Evolutionary conservation across 805 yeast genomes (phyloP).

Genomic region (Teunomyces kruisii): DNA sequence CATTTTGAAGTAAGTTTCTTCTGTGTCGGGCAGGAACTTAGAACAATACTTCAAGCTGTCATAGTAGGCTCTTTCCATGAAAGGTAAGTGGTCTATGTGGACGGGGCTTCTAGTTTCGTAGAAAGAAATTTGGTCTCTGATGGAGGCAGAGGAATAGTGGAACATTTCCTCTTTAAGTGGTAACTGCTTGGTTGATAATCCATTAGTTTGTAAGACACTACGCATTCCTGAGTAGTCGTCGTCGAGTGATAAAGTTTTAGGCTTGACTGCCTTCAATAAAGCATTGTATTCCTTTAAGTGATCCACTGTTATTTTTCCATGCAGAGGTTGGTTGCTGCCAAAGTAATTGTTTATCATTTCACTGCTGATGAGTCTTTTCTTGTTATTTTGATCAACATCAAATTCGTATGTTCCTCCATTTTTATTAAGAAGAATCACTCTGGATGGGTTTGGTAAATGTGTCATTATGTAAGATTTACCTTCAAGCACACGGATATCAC

Average conservation of each 20-base stretch:
- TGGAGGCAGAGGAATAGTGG: neutral
- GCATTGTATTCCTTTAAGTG: conserved; percentile 17
- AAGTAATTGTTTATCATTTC: conserved; percentile 24
- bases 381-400: conserved; percentile 11
- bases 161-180: conserved; percentile 1
- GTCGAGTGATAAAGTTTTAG: conserved; percentile 4
- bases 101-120: conserved; percentile 14
- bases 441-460: conserved; percentile 29
- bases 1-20: conserved; percentile 42
- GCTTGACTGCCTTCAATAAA: conserved; percentile 11
- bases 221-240: neutral
- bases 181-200: neutral
- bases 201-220: neutral
- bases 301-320: conserved; percentile 25
- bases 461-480: conserved; percentile 23
- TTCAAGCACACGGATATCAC: conserved; percentile 14
- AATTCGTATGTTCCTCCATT: conserved; percentile 35
- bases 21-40: conserved; percentile 23
- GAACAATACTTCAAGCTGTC: conserved; percentile 34
- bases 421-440: conserved; percentile 23
- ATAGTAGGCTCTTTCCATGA: conserved; percentile 27
- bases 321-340: neutral
- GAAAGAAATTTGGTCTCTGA: conserved; percentile 25
- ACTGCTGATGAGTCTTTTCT: conserved; percentile 19
- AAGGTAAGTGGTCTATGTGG: conserved; percentile 15